phyloP scores from a whole-genome alignment of 2,329 filamentous ascomycete species.

The Paracamarosporium sp. region DNA sequence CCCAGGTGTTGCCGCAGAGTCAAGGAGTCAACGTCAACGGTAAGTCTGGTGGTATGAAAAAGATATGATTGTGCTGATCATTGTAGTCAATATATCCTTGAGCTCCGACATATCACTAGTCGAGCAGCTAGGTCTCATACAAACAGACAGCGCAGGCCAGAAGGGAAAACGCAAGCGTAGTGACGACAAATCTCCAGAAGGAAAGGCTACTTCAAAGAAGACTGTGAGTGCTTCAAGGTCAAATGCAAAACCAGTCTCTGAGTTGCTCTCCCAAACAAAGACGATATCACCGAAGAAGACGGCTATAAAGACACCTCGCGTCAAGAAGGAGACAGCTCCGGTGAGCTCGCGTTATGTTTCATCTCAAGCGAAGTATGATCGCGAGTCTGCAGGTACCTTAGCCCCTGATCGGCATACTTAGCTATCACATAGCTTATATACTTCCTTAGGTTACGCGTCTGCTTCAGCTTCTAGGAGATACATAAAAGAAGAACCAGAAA shows the following conservation, averaged over 20 bases:
- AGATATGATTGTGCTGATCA: background rate
- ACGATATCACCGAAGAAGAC: background rate
- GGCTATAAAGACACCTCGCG: background rate
- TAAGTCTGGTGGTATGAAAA: background rate
- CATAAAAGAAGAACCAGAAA: background rate
- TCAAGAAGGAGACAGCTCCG: slow-evolving; percentile 3
- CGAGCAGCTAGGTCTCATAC: background rate
- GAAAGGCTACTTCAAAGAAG: slow-evolving; percentile 9
- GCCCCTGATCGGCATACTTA: background rate
- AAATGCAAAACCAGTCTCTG: background rate
- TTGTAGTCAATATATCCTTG: slow-evolving; percentile 13
- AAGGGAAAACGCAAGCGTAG: slow-evolving; percentile 12
- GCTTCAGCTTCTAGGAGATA: background rate
- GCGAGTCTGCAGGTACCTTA: slow-evolving; percentile 9
- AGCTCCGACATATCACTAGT: background rate
- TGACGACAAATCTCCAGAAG: background rate
- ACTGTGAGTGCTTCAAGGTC: background rate
- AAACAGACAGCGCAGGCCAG: background rate
- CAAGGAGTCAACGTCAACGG: slow-evolving; percentile 20
- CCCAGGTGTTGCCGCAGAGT: background rate
- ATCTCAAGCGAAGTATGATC: slow-evolving; percentile 13
- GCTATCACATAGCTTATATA: background rate
- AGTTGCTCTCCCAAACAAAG: background rate
- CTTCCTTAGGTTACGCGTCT: background rate
- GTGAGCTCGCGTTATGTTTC: background rate